These are phyloP conservation scores for Debaryomyces nepalensis DNA, from an alignment of 1,139 yeast species.

Conservation along the genomic window DNA sequence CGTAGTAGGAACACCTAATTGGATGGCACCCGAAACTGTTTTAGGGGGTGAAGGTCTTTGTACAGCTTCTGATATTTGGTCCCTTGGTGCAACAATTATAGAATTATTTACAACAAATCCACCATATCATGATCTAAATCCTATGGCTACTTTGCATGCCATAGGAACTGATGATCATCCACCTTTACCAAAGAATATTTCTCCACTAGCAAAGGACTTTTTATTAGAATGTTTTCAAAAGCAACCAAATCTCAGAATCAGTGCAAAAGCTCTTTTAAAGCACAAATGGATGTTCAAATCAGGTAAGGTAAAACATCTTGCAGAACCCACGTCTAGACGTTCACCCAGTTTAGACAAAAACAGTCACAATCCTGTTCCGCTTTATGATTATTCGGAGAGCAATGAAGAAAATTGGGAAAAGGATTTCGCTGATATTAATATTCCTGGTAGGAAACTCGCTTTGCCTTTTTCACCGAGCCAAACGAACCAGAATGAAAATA, in stretches of 20 bases:
- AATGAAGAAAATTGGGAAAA: conserved; percentile 44
- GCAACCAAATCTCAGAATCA: conserved; percentile 62
- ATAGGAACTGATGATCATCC: conserved; percentile 86
- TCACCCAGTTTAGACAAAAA: background rate
- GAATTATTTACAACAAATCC: conserved; percentile 88
- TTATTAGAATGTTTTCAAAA: conserved; percentile 78
- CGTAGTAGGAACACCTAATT: conserved; percentile 73
- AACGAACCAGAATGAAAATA: conserved; percentile 10
- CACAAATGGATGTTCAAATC: conserved; percentile 64
- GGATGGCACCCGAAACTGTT: conserved; percentile 88
- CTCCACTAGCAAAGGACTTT: conserved; percentile 64
- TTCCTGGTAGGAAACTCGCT: conserved; percentile 14
- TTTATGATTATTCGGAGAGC: conserved; percentile 32
- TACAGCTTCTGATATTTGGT: conserved; percentile 88
- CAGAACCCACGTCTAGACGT: background rate
- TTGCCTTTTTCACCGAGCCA: conserved; percentile 5
- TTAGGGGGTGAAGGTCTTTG: conserved; percentile 83
- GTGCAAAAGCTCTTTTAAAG: conserved; percentile 58
- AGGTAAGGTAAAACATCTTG: conserved; percentile 5
- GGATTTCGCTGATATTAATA: conserved; percentile 32
- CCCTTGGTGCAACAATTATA: conserved; percentile 91
- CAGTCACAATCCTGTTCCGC: conserved; percentile 18
- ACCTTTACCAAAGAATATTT: conserved; percentile 67
- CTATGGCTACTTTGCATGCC: conserved; percentile 90
- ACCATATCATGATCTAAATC: conserved; percentile 80